Evolutionary conservation across 352 stramenopile genomes (phyloP).

Genomic region (Pythium aristosporum): DNA sequence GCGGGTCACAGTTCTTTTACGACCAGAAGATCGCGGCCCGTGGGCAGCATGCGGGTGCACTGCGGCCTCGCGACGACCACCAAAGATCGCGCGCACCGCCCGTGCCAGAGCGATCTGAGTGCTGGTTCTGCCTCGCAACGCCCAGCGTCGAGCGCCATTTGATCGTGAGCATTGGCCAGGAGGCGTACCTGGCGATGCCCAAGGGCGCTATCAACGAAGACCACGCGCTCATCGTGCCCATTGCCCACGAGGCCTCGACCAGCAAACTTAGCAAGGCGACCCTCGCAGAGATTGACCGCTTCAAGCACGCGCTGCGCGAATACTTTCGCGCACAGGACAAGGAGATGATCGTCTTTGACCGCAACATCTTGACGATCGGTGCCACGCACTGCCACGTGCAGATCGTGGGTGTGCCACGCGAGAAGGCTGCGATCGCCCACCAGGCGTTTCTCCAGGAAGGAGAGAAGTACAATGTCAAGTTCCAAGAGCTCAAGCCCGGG

Average conservation of each 20-base stretch:
- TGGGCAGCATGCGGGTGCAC: constrained; percentile 45
- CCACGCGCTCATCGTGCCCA: constrained; percentile 76
- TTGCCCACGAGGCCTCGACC: constrained; percentile 67
- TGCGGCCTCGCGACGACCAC: constrained; percentile 31
- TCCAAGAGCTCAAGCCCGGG: constrained; percentile 43
- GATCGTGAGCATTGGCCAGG: constrained; percentile 79
- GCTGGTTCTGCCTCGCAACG: constrained; percentile 84
- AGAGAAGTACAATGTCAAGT: constrained; percentile 72
- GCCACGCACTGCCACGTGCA: constrained; percentile 79
- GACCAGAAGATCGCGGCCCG: constrained; percentile 59
- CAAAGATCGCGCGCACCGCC: constrained; percentile 11
- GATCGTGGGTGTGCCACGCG: constrained; percentile 59
- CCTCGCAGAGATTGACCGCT: constrained; percentile 59
- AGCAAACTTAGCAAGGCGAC: constrained; percentile 43
- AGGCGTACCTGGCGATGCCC: constrained; percentile 78
- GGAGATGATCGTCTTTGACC: constrained; percentile 74
- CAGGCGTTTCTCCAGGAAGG: constrained; percentile 64
- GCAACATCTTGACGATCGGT: constrained; percentile 71
- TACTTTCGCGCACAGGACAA: constrained; percentile 71
- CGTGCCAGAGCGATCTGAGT: constrained; percentile 67
- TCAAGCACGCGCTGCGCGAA: constrained; percentile 55
- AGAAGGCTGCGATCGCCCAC: constrained; percentile 34
- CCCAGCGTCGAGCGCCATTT: constrained; percentile 76
- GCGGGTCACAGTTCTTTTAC: constrained; percentile 70
- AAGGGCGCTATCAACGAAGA: constrained; percentile 79